These are phyloP conservation scores for Penicillium sp. DNA, from an alignment of 2,329 filamentous ascomycete genomes.

Conservation along the genomic window DNA sequence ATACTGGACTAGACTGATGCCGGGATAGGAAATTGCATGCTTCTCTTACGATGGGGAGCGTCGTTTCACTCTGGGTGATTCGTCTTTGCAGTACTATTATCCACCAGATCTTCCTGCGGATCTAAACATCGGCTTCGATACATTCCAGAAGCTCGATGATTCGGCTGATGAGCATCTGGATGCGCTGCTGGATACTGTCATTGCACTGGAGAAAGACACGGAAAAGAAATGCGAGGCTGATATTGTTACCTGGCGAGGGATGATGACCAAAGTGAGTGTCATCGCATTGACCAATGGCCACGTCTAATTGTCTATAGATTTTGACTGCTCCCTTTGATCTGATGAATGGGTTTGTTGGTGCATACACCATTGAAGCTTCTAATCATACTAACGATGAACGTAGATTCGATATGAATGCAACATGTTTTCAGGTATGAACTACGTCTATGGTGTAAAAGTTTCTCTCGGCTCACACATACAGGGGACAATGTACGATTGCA, in stretches of 20 bases:
- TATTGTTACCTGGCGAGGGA: conserved; percentile 88
- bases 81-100: conserved; percentile 83
- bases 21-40: conserved; percentile 69
- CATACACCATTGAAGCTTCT: background rate
- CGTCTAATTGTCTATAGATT: conserved; percentile 53
- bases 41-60: conserved; percentile 92
- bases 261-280: conserved; percentile 83
- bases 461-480: background rate
- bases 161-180: conserved; percentile 80
- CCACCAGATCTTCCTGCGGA: conserved; percentile 65
- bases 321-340: conserved; percentile 78
- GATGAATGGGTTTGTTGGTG: conserved; percentile 61
- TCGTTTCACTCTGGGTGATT: conserved; percentile 66
- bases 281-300: background rate
- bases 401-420: conserved; percentile 95
- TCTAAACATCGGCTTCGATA: conserved; percentile 73
- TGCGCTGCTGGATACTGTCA: conserved; percentile 69
- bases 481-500: too few species aligned
- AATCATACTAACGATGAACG: background rate
- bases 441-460: too few species aligned
- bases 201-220: conserved; percentile 63
- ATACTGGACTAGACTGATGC: conserved; percentile 1
- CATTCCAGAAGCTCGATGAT: conserved; percentile 77
- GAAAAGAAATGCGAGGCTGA: conserved; percentile 66
- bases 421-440: conserved; percentile 75